Evolutionary conservation across 1,139 yeast genomes (phyloP).

Genomic region (Suhomyces chickasaworum): DNA sequence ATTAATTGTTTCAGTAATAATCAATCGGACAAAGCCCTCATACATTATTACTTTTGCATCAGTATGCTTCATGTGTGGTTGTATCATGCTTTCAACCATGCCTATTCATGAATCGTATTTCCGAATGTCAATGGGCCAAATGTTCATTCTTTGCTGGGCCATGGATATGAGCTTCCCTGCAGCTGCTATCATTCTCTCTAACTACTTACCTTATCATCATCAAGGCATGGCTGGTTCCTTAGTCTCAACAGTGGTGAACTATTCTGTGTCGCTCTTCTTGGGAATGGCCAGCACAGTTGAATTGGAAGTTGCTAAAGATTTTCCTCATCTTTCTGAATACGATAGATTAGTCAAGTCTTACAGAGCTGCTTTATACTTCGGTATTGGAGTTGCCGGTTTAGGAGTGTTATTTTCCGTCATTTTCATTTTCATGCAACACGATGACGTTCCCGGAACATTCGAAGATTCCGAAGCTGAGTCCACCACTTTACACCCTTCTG

Average conservation of each 20-base stretch:
- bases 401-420: conserved; percentile 35
- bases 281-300: conserved; percentile 57
- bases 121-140: conserved; percentile 47
- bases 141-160: conserved; percentile 55
- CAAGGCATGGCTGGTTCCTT: conserved; percentile 66
- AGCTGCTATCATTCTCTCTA: conserved; percentile 54
- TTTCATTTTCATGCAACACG: conserved; percentile 32
- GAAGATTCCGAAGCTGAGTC: conserved; percentile 5
- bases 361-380: conserved; percentile 48
- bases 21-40: conserved; percentile 47
- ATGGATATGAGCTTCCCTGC: conserved; percentile 65
- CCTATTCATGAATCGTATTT: conserved; percentile 54
- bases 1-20: conserved; percentile 41
- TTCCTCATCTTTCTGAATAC: conserved; percentile 15
- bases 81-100: conserved; percentile 47
- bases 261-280: conserved; percentile 53
- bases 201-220: conserved; percentile 49
- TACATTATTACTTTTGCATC: conserved; percentile 45
- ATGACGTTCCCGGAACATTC: conserved; percentile 14
- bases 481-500: neutral
- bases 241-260: conserved; percentile 55
- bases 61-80: conserved; percentile 50
- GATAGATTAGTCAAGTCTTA: conserved; percentile 34
- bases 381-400: conserved; percentile 39
- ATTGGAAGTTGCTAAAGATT: conserved; percentile 29